phyloP scores from a whole-genome alignment of 148 eudicot genomes.

The Vaccinium darrowii region DNA sequence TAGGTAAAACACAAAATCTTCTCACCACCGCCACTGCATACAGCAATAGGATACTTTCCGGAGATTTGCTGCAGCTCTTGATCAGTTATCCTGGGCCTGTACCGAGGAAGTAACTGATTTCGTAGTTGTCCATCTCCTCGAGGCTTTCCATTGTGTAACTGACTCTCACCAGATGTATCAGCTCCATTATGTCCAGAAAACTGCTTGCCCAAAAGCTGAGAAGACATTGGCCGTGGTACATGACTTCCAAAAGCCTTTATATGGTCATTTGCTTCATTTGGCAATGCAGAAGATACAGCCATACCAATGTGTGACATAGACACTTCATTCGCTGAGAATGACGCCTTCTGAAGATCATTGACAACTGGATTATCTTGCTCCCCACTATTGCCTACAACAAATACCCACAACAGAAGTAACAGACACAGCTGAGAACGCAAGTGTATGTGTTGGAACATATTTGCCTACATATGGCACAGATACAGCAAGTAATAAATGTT shows the following conservation, averaged over 20 bases:
- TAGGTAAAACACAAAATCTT: too few species aligned
- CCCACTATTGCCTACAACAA: slow-evolving; percentile 36
- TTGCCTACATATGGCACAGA: too few species aligned
- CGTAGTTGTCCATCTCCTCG: slow-evolving; percentile 32
- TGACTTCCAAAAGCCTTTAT: slow-evolving; percentile 22
- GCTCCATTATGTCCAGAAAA: slow-evolving; percentile 24
- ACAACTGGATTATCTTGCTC: slow-evolving; percentile 29
- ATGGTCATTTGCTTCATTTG: slow-evolving; percentile 29
- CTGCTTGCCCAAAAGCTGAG: slow-evolving; percentile 27
- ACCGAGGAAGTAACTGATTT: slow-evolving; percentile 42
- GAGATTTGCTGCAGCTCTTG: slow-evolving; percentile 48
- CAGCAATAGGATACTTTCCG: slow-evolving; percentile 60
- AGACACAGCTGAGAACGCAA: too few species aligned
- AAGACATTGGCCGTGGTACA: slow-evolving; percentile 21
- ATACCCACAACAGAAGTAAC: slow-evolving; percentile 3
- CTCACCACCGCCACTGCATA: too few species aligned
- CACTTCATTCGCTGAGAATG: slow-evolving; percentile 26
- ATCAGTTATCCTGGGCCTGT: slow-evolving; percentile 52
- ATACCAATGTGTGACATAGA: slow-evolving; percentile 21
- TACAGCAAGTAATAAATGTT: background rate
- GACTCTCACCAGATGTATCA: slow-evolving; percentile 33
- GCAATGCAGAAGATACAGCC: slow-evolving; percentile 25
- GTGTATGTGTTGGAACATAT: too few species aligned
- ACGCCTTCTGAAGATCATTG: slow-evolving; percentile 22
- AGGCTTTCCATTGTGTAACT: slow-evolving; percentile 26